Base-by-base conservation (phyloP, 257 asterid genomes). In the Ilex asprella region DNA sequence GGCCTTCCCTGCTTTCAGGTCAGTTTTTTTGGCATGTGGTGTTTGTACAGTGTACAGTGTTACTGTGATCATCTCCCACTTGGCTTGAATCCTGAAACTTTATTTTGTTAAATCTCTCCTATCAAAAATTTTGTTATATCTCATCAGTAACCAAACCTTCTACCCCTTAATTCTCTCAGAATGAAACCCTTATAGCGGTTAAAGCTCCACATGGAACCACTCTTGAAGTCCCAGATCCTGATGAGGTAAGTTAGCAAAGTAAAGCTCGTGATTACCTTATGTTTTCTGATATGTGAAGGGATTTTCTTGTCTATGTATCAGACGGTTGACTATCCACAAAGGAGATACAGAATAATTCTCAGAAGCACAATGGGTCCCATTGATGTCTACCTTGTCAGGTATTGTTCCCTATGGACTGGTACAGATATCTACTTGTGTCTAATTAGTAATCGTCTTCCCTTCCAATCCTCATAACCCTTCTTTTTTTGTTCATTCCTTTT, bases 131-230 rank as follows among this genome's bases (percentile, higher is more conserved):
- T 21, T 21, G 27, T 21, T 21, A 21, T 0, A 21, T 21, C 27
- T 35, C 41, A 35, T 7, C 41, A 35, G 41, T 35, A 39, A 31
- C 56, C 56, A 53, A 62, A 70, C 73, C 51, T 70, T 71, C 67
- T 59, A 50, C 51, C 6, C 30, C 16, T 9, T 61, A 12, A 31
- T 59, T 74, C 63, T 63, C 67, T 70, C 84, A 91, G 98, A 91
- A 86, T 75, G 86, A 88, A 81, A 91, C 98, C 65, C 78, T 91
- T 54, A 81, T 85, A 71, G 90, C 94, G 53, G 73, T 88, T 75
- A 91, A 88, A 86, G 98, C 98, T 56, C 96, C 96, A 13, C 98
- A 91, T 67, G 98, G 96, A n/a, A 88, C 96, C 39, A 88, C 98
- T 62, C 84, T 91, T 32, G 98, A 91, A 81, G 98, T 91, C 72